Conservation (phyloP, 306 rosid genomes). For the Styphnolobium japonicum region DNA sequence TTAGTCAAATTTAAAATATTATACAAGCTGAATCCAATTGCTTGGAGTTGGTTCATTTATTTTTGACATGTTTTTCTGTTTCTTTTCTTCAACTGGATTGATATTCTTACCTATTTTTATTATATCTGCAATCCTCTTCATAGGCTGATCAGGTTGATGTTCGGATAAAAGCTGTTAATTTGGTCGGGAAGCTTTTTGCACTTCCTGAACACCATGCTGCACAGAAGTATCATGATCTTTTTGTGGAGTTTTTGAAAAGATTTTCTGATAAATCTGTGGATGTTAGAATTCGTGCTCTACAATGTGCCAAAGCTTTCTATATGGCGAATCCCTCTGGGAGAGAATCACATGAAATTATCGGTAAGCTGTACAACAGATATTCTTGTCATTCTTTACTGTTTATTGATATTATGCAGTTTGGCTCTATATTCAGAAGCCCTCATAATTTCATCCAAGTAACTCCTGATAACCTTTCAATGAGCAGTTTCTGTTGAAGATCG, state of each 20-base stretch:
- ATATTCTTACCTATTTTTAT: conserved; percentile 3
- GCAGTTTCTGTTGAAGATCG: conserved; percentile 84
- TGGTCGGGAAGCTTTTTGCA: conserved; percentile 79
- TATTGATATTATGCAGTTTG: not conserved
- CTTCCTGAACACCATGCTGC: conserved; percentile 64
- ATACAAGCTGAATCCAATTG: not conserved
- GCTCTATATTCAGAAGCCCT: conserved; percentile 23
- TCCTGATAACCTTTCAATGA: conserved; percentile 28
- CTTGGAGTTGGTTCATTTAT: conserved; percentile 7
- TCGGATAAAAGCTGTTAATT: conserved; percentile 86
- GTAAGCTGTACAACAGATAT: conserved; percentile 51
- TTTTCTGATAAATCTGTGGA: conserved; percentile 88
- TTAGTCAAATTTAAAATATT: not conserved
- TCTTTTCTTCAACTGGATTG: not conserved
- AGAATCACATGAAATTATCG: conserved; percentile 64
- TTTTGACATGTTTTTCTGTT: not conserved
- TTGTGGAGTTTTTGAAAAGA: conserved; percentile 75
- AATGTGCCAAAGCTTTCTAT: conserved; percentile 69
- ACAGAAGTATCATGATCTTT: conserved; percentile 61
- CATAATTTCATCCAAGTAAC: conserved; percentile 16
- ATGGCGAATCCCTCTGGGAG: conserved; percentile 47
- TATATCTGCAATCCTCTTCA: conserved; percentile 24
- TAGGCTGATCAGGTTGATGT: conserved; percentile 96
- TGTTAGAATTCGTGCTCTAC: conserved; percentile 79
- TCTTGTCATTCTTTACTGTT: not conserved